Base-by-base conservation (phyloP, 441 rosid genomes). In the Rhodomyrtus psidioides region DNA sequence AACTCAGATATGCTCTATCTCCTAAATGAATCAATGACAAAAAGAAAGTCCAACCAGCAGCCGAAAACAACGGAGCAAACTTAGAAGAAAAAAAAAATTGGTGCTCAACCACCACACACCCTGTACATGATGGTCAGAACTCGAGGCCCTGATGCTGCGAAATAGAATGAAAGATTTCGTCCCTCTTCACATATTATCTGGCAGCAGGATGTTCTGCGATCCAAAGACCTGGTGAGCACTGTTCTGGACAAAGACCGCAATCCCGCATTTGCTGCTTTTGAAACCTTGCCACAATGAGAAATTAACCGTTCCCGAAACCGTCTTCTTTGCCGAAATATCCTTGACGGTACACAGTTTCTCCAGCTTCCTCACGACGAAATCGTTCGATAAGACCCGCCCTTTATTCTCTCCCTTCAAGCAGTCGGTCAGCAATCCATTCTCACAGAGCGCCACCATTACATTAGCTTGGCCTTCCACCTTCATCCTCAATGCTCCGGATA, bases 401-500 rank as follows among this genome's bases (percentile, higher is more conserved):
- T 91, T 93, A 91, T 95, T 97, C 84, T 95, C 99, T 81, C 99
- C 98, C 6, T 44, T 74, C 0, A 74, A 92, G 65, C 96, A 95
- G 90, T 95, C 93, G 6, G 89, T 95, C 90, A 95, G 92, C 85
- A 95, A 84, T 44, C 98, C 97, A 13, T 74, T 93, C 86, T 97
- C 98, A 79, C 94, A 94, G 15, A 97, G 88, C 15, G 95, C 98
- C 90, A 95, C 96, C 98, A 95, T 95, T 76, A 97, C 65, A 54
- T 91, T 92, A 55, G 89, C 94, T 54, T 90, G 81, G 81, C 88
- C 91, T 53, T 95, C 97, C 74, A 92, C 89, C 84, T 94, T 95
- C n/a, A 87, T 87, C 84, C 96, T 91, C 84, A 95, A 76, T 0
- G 95, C 85, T 87, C 98, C 97, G 2, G 93, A 90, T 19, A 95